phyloP scores from a whole-genome alignment of 164 flowering plant species.

The Akebia trifoliata region DNA sequence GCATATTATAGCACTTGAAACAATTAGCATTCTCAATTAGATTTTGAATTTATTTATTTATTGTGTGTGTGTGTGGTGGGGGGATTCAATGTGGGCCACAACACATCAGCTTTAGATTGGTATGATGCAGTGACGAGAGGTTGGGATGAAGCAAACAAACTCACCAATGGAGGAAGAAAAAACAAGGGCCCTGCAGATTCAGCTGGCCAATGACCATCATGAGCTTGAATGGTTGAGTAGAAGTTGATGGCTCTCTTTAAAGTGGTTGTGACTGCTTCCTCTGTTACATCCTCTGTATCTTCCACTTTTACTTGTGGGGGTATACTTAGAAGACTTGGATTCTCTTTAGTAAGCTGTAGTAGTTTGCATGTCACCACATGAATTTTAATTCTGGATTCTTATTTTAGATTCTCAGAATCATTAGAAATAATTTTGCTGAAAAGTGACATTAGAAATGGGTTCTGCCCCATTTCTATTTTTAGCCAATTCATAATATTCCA shows the following conservation, averaged over 20 bases:
- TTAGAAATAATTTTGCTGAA: too few species aligned
- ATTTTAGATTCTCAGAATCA: too few species aligned
- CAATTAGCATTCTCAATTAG: background rate
- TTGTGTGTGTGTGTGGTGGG: background rate
- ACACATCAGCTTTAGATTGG: background rate
- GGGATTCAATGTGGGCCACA: too few species aligned
- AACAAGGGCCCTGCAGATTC: constrained; percentile 59
- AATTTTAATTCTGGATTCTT: too few species aligned
- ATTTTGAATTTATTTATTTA: background rate
- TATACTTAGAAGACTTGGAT: constrained; percentile 14
- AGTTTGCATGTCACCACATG: too few species aligned
- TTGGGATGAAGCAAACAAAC: background rate
- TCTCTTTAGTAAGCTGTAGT: constrained; percentile 31
- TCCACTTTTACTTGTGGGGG: constrained; percentile 27
- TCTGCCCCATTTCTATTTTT: too few species aligned
- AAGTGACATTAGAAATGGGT: too few species aligned
- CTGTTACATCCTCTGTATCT: constrained; percentile 26
- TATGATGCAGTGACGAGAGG: background rate
- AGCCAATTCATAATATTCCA: too few species aligned
- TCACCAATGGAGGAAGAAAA: constrained; percentile 55
- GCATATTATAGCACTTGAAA: constrained; percentile 6
- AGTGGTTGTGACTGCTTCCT: constrained; percentile 33
- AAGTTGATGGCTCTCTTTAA: constrained; percentile 38
- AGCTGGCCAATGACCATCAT: constrained; percentile 71
- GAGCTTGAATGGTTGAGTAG: constrained; percentile 50